A percentile compares a stretch with the other conserved stretches of the same genome.
Conservation (phyloP, 148 eudicot species). For the Hydrangea macrophylla region DNA sequence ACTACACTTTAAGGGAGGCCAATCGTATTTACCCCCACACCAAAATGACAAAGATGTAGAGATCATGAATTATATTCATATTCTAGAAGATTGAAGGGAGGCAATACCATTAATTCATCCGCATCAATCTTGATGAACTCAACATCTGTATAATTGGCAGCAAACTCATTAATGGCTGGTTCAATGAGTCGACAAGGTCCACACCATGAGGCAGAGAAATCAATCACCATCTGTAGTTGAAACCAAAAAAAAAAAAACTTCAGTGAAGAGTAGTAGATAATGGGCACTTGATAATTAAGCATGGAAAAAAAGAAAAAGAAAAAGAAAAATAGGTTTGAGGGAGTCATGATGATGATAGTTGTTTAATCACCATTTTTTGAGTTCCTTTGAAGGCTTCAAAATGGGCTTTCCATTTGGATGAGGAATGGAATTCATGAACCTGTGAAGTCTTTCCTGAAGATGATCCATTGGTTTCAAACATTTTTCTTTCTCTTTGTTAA, state of each 20-base stretch:
- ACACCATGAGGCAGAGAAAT: constrained; percentile 44
- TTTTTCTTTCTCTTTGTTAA: not conserved
- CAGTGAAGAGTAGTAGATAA: not conserved
- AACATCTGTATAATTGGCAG: constrained; percentile 29
- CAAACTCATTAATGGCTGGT: constrained; percentile 31
- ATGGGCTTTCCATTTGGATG: constrained; percentile 33
- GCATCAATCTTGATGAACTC: constrained; percentile 40
- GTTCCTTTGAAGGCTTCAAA: constrained; percentile 37
- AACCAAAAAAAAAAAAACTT: not conserved
- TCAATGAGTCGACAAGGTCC: constrained; percentile 33
- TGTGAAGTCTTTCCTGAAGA: not conserved
- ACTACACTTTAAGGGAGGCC: no score
- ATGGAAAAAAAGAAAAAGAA: no score
- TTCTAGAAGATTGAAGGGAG: not conserved
- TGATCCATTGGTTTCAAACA: not conserved
- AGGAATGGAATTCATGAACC: constrained; percentile 34
- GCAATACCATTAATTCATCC: constrained; percentile 48
- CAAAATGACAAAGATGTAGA: no score
- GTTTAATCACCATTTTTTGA: no score
- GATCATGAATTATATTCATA: no score
- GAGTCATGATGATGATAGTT: no score
- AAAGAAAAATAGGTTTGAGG: no score
- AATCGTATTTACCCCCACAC: no score
- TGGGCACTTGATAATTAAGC: no score
- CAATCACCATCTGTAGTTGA: constrained; percentile 18